Percentiles rank a stretch among this genome's conserved stretches.
Conservation (phyloP, 345 rosid species). For the Anastatica hierochuntica region DNA sequence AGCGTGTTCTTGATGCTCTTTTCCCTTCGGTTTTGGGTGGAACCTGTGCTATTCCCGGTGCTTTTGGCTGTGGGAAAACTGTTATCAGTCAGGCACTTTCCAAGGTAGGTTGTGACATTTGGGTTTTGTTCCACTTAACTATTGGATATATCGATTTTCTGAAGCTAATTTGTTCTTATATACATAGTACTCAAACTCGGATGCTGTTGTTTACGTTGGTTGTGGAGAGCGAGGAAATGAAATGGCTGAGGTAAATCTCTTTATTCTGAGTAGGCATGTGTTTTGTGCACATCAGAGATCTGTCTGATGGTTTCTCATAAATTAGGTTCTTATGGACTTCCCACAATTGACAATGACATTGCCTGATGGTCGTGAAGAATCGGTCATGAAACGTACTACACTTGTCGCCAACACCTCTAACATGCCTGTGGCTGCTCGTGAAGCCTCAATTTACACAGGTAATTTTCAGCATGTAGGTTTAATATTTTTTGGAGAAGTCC, state of each 20-base stretch:
- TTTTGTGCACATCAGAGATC: background rate
- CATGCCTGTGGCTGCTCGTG: slow-evolving; percentile 99
- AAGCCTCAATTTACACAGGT: slow-evolving; percentile 99
- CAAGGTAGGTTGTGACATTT: slow-evolving; percentile 43
- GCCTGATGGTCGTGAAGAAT: slow-evolving; percentile 99
- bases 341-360: slow-evolving; percentile 99
- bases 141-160: slow-evolving; percentile 1
- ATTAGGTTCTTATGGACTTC: slow-evolving; percentile 98
- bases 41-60: slow-evolving; percentile 99
- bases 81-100: slow-evolving; percentile 99
- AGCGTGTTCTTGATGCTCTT: slow-evolving; percentile 99
- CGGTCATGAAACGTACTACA: slow-evolving; percentile 99
- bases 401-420: slow-evolving; percentile 99
- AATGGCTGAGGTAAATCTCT: slow-evolving; percentile 84
- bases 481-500: slow-evolving; percentile 3
- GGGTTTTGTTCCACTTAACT: background rate
- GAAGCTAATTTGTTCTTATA: slow-evolving; percentile 11
- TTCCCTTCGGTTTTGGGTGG: slow-evolving; percentile 99
- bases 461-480: slow-evolving; percentile 10
- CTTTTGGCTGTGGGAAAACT: slow-evolving; percentile 99
- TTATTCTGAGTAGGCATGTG: slow-evolving; percentile 7
- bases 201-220: slow-evolving; percentile 95
- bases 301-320: slow-evolving; percentile 10
- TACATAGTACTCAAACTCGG: slow-evolving; percentile 94
- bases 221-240: slow-evolving; percentile 99